A percentile compares a stretch with the other conserved stretches of the same genome.
These are phyloP conservation scores for Cercospora berteroae DNA, from an alignment of 2,329 filamentous ascomycete genomes.

Conservation along the genomic window DNA sequence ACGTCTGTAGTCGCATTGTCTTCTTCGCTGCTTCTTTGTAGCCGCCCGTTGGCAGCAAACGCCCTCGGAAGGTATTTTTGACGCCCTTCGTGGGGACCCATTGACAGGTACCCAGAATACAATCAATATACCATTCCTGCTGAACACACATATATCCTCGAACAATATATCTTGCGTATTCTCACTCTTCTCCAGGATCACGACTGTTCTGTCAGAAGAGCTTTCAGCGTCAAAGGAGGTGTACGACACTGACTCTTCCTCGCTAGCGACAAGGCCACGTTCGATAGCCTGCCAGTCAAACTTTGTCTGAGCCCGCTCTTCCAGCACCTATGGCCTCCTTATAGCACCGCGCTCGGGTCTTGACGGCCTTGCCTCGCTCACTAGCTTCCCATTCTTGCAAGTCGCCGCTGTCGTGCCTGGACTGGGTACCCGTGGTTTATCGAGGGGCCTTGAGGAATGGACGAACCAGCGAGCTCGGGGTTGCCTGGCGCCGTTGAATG, in stretches of 20 bases:
- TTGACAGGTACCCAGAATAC: rapidly evolving
- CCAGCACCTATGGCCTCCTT: background rate
- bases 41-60: background rate
- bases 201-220: background rate
- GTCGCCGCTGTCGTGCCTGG: no score
- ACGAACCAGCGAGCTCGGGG: no score
- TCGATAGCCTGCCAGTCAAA: background rate
- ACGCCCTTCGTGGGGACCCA: background rate
- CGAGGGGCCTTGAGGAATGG: no score
- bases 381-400: no score
- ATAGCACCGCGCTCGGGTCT: no score
- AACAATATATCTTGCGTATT: no score
- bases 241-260: background rate
- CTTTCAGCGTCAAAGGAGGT: background rate
- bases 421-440: no score
- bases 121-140: background rate
- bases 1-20: background rate
- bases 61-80: background rate
- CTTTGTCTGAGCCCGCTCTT: no score
- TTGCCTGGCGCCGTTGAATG: background rate
- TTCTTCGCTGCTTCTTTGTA: background rate
- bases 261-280: no score
- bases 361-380: no score
- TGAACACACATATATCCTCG: background rate
- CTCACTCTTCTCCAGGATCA: background rate